Conservation (phyloP, 2,329 filamentous ascomycete species). For the Ophiostoma perfectum region DNA sequence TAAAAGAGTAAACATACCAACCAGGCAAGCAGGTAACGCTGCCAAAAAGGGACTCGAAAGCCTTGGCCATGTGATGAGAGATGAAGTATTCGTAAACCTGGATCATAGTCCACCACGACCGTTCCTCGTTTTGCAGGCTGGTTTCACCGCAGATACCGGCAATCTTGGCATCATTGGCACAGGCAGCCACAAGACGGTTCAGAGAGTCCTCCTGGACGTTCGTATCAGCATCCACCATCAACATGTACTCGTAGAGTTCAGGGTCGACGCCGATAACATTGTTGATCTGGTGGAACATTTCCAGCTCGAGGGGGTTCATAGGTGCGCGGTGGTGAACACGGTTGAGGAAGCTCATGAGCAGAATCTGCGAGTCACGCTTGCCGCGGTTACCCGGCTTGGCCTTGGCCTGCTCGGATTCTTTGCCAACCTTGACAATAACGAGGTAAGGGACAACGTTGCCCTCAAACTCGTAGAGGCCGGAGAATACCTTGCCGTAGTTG, state of each 20-base stretch:
- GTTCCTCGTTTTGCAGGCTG: conserved; percentile 88
- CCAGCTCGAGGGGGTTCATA: conserved; percentile 93
- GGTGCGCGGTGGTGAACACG: conserved; percentile 88
- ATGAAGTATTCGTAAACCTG: conserved; percentile 99
- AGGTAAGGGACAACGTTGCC: conserved; percentile 96
- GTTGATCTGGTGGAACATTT: conserved; percentile 99
- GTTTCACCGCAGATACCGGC: conserved; percentile 97
- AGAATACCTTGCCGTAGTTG: conserved; percentile 98
- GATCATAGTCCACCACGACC: conserved; percentile 99
- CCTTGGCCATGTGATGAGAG: conserved; percentile 92
- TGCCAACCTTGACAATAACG: conserved; percentile 94
- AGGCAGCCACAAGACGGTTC: conserved; percentile 86
- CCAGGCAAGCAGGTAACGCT: conserved; percentile 98
- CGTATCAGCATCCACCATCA: conserved; percentile 98
- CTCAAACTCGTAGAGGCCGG: conserved; percentile 93
- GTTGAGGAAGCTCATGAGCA: conserved; percentile 96
- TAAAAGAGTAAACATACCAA: conserved; percentile 62
- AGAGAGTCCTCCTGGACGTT: conserved; percentile 86
- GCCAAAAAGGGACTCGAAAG: conserved; percentile 95
- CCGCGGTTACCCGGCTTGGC: conserved; percentile 95
- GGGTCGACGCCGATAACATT: conserved; percentile 98
- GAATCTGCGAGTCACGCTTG: conserved; percentile 95
- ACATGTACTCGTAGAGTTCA: conserved; percentile 90
- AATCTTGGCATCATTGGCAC: conserved; percentile 91
- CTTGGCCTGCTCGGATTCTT: conserved; percentile 87